Percentiles rank a stretch among this genome's conserved stretches.
These are phyloP conservation scores for Tetrapisispora pingtungensis DNA, from an alignment of 805 yeast genomes.

Conservation along the genomic window DNA sequence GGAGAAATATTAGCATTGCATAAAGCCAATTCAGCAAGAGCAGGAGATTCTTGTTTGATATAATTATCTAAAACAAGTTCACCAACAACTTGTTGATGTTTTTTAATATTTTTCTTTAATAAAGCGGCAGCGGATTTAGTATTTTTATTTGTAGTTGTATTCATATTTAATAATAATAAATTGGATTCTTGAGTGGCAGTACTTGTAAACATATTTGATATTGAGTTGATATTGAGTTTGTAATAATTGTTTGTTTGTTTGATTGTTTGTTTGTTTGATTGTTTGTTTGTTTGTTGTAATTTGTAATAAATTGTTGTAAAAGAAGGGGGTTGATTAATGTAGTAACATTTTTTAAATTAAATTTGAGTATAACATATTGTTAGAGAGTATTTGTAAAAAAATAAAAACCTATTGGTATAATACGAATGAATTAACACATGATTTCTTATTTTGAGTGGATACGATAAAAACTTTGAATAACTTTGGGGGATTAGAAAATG, in stretches of 20 bases:
- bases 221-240: too few species aligned
- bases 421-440: neutral
- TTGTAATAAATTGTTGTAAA: neutral
- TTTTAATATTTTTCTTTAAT: neutral
- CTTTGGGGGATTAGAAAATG: neutral
- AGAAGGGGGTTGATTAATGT: slow-evolving; percentile 1
- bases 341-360: neutral
- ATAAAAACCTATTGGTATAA: too few species aligned
- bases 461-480: neutral
- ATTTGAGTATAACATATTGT: too few species aligned
- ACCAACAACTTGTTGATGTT: slow-evolving; percentile 13
- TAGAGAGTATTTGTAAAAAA: too few species aligned
- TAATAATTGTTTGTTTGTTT: neutral
- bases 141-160: neutral
- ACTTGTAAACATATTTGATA: neutral
- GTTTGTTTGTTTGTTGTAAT: neutral
- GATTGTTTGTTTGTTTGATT: neutral
- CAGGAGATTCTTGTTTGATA: slow-evolving; percentile 11
- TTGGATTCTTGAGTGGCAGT: slow-evolving; percentile 1
- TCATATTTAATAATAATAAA: neutral
- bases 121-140: neutral
- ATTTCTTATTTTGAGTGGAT: neutral
- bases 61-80: slow-evolving; percentile 21
- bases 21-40: neutral
- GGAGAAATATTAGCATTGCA: slow-evolving; percentile 1